Evolutionary conservation across 2,329 filamentous ascomycete genomes (phyloP).

Genomic region (Calonectria leucothoes): DNA sequence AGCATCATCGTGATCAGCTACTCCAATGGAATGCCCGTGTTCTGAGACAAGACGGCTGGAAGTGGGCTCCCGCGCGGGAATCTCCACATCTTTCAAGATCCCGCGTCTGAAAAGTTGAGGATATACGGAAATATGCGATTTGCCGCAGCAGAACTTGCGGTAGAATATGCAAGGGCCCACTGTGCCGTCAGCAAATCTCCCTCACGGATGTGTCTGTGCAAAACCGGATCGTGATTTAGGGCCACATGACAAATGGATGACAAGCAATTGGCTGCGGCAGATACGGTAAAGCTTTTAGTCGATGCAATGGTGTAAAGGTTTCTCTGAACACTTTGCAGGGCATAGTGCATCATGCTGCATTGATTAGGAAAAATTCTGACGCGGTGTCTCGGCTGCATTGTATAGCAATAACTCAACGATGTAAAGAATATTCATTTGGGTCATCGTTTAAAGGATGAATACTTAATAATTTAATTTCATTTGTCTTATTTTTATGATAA

Average conservation of each 20-base stretch:
- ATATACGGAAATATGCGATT: conserved; percentile 11
- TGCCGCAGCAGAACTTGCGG: neutral
- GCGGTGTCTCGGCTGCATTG: no score
- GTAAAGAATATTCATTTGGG: no score
- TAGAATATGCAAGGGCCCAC: neutral
- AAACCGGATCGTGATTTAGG: neutral
- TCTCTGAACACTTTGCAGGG: no score
- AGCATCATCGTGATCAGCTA: neutral
- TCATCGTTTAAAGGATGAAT: no score
- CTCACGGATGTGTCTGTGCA: neutral
- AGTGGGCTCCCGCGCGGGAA: conserved; percentile 13
- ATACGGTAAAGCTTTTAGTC: neutral
- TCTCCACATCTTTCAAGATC: neutral
- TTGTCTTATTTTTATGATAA: no score
- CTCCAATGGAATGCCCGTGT: neutral
- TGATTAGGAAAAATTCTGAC: no score
- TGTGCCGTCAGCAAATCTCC: neutral
- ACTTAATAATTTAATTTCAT: no score
- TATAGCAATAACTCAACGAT: no score
- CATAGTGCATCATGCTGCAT: no score
- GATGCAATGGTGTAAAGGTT: neutral
- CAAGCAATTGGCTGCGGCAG: neutral
- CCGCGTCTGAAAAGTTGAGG: neutral
- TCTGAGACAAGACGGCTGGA: neutral
- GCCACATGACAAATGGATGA: neutral